Conservation (phyloP, 805 yeast genomes). For the Danielia reshetovae region DNA sequence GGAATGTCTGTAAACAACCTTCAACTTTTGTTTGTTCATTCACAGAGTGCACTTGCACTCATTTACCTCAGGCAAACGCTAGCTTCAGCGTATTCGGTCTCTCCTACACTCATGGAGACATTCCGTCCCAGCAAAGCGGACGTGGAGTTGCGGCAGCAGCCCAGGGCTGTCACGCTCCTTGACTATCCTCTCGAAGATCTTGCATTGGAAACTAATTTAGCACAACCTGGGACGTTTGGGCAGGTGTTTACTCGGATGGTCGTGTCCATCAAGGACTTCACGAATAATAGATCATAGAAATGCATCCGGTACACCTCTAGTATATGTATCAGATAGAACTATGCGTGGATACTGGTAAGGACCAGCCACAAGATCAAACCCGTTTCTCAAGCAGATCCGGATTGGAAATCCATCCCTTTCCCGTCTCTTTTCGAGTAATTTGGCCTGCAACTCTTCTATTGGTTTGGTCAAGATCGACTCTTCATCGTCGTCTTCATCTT, state of each 20-base stretch:
- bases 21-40: conserved; percentile 13
- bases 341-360: conserved; percentile 3
- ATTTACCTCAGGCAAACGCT: conserved; percentile 19
- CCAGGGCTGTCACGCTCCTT: conserved; percentile 15
- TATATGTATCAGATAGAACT: neutral
- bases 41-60: conserved; percentile 15
- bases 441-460: conserved; percentile 17
- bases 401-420: conserved; percentile 9
- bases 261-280: conserved; percentile 8
- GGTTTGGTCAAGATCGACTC: conserved; percentile 19
- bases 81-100: conserved; percentile 18
- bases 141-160: conserved; percentile 29
- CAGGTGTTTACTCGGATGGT: conserved; percentile 12
- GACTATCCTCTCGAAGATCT: conserved; percentile 12
- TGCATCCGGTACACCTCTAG: neutral
- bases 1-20: conserved; percentile 14
- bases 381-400: conserved; percentile 12
- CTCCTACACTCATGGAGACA: conserved; percentile 19
- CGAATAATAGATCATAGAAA: conserved; percentile 1
- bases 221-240: conserved; percentile 12
- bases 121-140: conserved; percentile 29
- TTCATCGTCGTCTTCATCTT: conserved; percentile 20
- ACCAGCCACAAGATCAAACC: conserved; percentile 7
- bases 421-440: conserved; percentile 18
- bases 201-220: conserved; percentile 8